Conservation (phyloP, 192 early-diverging fungal genomes). For the Blastocladiella britannica region DNA sequence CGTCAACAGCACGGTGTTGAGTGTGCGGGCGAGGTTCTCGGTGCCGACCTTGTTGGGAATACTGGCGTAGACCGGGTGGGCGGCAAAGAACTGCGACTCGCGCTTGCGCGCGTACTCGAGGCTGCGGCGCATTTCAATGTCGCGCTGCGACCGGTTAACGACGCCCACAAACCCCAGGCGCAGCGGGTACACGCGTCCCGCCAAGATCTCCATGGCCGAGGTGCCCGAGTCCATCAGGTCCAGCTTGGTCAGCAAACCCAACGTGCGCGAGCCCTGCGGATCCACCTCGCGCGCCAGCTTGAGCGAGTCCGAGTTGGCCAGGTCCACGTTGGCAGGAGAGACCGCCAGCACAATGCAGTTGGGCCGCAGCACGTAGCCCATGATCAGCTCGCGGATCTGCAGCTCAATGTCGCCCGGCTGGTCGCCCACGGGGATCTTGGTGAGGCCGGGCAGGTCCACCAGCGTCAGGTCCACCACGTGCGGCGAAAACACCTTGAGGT, state of each 20-base stretch:
- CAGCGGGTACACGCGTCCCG: constrained; percentile 51
- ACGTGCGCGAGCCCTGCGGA: constrained; percentile 51
- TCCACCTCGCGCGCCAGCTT: constrained; percentile 72
- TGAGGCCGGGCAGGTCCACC: constrained; percentile 63
- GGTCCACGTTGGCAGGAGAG: constrained; percentile 57
- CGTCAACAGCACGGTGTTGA: constrained; percentile 54
- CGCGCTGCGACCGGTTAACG: constrained; percentile 64
- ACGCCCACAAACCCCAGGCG: constrained; percentile 65
- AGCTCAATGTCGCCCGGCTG: constrained; percentile 66
- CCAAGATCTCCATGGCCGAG: constrained; percentile 55
- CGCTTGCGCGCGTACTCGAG: constrained; percentile 44
- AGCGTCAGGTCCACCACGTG: constrained; percentile 60
- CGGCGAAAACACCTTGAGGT: constrained; percentile 52
- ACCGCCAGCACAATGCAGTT: constrained; percentile 71
- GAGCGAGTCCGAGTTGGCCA: constrained; percentile 66
- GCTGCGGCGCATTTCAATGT: constrained; percentile 46
- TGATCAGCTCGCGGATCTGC: constrained; percentile 49
- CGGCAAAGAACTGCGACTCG: constrained; percentile 46
- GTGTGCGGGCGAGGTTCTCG: constrained; percentile 36
- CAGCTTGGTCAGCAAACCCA: constrained; percentile 63
- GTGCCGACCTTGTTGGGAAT: constrained; percentile 54
- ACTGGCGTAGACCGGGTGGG: constrained; percentile 47
- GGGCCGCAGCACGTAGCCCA: constrained; percentile 60
- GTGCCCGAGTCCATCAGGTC: constrained; percentile 73
- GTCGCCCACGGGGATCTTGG: constrained; percentile 54